Evolutionary conservation across 2,329 filamentous ascomycete genomes (phyloP), one percentile per base, ranked within the genome.

Genomic region (Parastagonospora nodorum): DNA sequence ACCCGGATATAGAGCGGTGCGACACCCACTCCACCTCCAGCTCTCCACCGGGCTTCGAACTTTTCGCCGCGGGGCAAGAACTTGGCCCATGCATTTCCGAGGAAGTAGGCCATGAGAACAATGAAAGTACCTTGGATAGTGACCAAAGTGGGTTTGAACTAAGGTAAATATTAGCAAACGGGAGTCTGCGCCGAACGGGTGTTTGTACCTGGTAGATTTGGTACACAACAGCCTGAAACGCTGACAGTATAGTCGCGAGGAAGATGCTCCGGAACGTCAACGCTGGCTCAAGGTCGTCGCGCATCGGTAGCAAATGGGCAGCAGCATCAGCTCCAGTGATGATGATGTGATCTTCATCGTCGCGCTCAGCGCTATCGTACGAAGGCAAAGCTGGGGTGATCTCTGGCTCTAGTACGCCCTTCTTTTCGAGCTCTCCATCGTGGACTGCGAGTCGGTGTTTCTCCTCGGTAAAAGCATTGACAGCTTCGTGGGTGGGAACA

Each of bases 51-150:
- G 37, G 52, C 46, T 36, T 58, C 55, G 30, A 58, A 53, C 35
- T 55, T 58, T 8, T 58, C 55, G 29, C 55, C 55, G 11, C 55
- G 55, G 9, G 55, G 55, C 0, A 58, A 46, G 11, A 58, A 2
- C 36, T 46, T 58, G 16, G 39, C 52, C 55, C 55, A 58, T 8
- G 48, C 52, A 9, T 50, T 55, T 12, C 55, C 55, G 9, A 58
- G 42, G 12, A 58, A 58, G 44, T 40, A 58, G 12, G 55, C 55
- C 37, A 58, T 50, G 2, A 58, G 55, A 15, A 58, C 55, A 19
- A 58, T 58, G 42, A 58, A 58, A 7, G 55, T 58, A 41, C 55
- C 55, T 39, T 58, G 55, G 27, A 58, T 58, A 9, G 52, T 53
- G 14, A 58, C 29, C 5, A 53, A 15, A 19, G 55, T 58, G 8